These are phyloP conservation scores for Mucor sp. DNA, from an alignment of 371 early-diverging fungal species.

Conservation along the genomic window DNA sequence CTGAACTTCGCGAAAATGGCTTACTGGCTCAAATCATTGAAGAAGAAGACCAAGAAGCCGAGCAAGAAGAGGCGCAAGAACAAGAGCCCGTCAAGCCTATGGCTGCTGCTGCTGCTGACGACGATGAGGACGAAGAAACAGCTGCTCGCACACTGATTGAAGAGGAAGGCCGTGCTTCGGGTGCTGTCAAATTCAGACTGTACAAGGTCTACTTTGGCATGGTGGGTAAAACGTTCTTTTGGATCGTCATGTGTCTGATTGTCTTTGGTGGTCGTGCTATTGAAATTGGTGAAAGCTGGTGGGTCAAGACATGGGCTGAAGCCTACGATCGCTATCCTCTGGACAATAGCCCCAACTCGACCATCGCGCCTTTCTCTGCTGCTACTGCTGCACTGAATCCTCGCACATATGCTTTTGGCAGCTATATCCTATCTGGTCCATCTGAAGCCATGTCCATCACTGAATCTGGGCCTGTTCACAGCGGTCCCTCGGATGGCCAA, in stretches of 20 bases:
- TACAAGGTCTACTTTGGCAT: conserved; percentile 66
- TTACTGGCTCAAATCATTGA: conserved; percentile 12
- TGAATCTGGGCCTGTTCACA: not conserved
- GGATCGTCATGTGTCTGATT: conserved; percentile 42
- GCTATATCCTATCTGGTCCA: not conserved
- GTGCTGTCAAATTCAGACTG: conserved; percentile 58
- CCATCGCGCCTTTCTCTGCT: not conserved
- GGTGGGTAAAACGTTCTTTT: conserved; percentile 63
- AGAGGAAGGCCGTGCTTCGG: conserved; percentile 46
- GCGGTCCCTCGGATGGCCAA: conserved; percentile 16
- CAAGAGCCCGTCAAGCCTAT: conserved; percentile 17
- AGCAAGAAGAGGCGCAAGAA: conserved; percentile 1
- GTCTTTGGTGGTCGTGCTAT: conserved; percentile 48
- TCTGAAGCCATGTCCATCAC: not conserved
- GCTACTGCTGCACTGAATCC: not conserved
- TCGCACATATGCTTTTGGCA: conserved; percentile 25
- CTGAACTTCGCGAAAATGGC: conserved; percentile 43
- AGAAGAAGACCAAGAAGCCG: conserved; percentile 13
- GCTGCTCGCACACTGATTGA: conserved; percentile 43
- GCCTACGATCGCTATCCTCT: conserved; percentile 14
- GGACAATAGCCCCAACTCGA: not conserved
- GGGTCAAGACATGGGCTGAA: conserved; percentile 33
- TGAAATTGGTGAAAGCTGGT: conserved; percentile 42
- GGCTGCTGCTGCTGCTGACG: conserved; percentile 2
- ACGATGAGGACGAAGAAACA: conserved; percentile 10